Evolutionary conservation across 2,329 filamentous ascomycete species (phyloP).

Genomic region (Parascedosporium putredinis): DNA sequence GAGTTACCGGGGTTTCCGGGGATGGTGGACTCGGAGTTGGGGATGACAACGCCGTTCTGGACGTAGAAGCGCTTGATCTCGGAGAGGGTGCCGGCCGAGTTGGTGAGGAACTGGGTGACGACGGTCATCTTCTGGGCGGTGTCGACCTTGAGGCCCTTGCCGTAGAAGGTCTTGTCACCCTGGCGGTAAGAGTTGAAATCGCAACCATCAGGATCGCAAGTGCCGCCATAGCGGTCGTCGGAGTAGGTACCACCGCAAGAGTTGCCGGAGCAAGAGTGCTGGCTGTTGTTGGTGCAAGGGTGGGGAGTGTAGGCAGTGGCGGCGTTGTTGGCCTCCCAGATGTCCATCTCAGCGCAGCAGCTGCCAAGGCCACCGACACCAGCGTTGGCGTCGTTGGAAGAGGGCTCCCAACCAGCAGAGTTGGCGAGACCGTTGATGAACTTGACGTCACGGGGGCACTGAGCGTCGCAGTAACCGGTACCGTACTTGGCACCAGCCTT

Average conservation of each 20-base stretch:
- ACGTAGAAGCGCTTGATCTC: slow-evolving; percentile 57
- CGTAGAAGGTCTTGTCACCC: slow-evolving; percentile 55
- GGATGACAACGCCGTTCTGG: slow-evolving; percentile 49
- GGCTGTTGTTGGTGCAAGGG: slow-evolving; percentile 42
- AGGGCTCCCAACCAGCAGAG: slow-evolving; percentile 39
- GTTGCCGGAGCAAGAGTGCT: slow-evolving; percentile 39
- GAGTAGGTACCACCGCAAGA: slow-evolving; percentile 43
- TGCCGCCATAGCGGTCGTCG: slow-evolving; percentile 44
- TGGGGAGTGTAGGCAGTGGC: slow-evolving; percentile 57
- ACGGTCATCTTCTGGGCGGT: slow-evolving; percentile 52
- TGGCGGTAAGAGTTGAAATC: slow-evolving; percentile 61
- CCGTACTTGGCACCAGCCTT: slow-evolving; percentile 48
- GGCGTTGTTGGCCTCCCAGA: slow-evolving; percentile 56
- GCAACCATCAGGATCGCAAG: slow-evolving; percentile 60
- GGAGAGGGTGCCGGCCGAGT: slow-evolving; percentile 38
- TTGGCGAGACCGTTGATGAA: slow-evolving; percentile 48
- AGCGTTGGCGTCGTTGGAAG: slow-evolving; percentile 41
- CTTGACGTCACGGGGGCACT: slow-evolving; percentile 45
- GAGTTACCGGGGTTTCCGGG: slow-evolving; percentile 28
- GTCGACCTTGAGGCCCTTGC: slow-evolving; percentile 43
- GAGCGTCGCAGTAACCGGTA: slow-evolving; percentile 43
- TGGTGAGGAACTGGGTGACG: slow-evolving; percentile 51
- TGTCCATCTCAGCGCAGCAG: slow-evolving; percentile 55
- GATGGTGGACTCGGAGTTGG: slow-evolving; percentile 36
- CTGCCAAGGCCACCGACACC: slow-evolving; percentile 41